A percentile compares a stretch with the other conserved stretches of the same genome.
Evolutionary conservation across 768 basidiomycete species (phyloP).

Genomic region (Macrolepiota fuliginosa): DNA sequence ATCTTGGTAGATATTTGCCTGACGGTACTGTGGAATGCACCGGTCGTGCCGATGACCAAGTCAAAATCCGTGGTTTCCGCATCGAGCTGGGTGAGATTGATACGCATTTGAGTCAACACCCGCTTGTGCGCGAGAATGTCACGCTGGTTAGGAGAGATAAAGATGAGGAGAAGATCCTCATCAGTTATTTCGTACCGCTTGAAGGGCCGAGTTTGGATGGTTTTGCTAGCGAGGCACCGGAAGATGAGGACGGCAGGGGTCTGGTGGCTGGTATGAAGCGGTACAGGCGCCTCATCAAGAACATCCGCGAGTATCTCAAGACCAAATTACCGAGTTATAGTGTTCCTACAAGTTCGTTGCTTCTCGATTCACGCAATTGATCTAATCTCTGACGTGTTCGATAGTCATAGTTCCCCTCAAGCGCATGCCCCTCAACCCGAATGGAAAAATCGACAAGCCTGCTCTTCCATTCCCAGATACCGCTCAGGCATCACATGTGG

Average conservation of each 20-base stretch:
- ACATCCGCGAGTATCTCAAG: conserved; percentile 93
- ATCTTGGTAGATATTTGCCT: conserved; percentile 91
- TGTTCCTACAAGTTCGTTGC: conserved; percentile 77
- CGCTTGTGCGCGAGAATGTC: conserved; percentile 94
- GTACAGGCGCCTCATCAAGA: conserved; percentile 87
- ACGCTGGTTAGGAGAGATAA: conserved; percentile 96
- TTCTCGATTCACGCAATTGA: not conserved
- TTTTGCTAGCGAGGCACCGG: conserved; percentile 65
- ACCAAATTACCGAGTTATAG: conserved; percentile 96
- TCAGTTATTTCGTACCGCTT: conserved; percentile 95
- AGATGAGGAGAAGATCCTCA: conserved; percentile 98
- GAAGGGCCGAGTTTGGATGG: conserved; percentile 63
- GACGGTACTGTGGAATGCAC: conserved; percentile 95
- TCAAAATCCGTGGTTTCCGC: conserved; percentile 98
- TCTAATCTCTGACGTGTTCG: conserved; percentile 3
- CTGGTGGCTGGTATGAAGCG: conserved; percentile 75
- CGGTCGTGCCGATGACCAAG: conserved; percentile 96
- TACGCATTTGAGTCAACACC: conserved; percentile 90
- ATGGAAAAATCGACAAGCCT: conserved; percentile 99
- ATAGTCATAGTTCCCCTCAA: conserved; percentile 91
- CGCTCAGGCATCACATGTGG: conserved; percentile 54
- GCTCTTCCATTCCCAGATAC: conserved; percentile 99
- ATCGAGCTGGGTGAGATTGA: conserved; percentile 99
- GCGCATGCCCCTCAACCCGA: conserved; percentile 97
- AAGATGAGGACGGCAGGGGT: conserved; percentile 55